Base-by-base conservation (phyloP, 495 filamentous ascomycete species). In the Penicillium argentinense region DNA sequence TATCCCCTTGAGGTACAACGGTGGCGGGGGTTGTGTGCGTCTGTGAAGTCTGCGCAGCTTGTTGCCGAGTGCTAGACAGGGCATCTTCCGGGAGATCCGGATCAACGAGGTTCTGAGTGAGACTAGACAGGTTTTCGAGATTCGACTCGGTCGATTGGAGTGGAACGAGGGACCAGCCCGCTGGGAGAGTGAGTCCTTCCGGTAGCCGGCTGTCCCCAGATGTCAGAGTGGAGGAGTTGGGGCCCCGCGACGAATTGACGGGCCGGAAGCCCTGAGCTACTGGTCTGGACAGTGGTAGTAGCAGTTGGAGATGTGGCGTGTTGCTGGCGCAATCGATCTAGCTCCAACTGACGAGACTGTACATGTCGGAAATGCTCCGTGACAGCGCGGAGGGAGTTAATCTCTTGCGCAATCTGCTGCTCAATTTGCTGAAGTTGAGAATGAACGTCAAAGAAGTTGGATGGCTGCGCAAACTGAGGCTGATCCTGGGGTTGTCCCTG, bases 131-230 rank as follows among this genome's bases (percentile, higher is more conserved):
- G n/a, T n/a, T n/a, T n/a, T n/a, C n/a, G n/a, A n/a, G n/a, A n/a
- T n/a, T n/a, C n/a, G n/a, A 49, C 9, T 49, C 72, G 13, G 80
- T 43, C 12, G 84, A 72, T 28, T 85, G 77, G 9, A 90, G 72
- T 41, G 86, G 86, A 24, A 86, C 67, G 21, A 95, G 61, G 17
- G 80, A 83, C 88, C 88, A 95, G 5, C 88, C 88, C 29, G 77
- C 72, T 2, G 89, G 89, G 22, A 95, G 79, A 9, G 67, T 78
- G 11, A 92, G 71, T 7, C 89, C 88, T 28, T 83, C 78, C 3
- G 88, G 88, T 14, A 92, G 69, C 30, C 86, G 80, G 17, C 79
- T 60, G 57, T 88, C 84, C 14, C 84, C 86, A 11, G 85, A 66
- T 17, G 76, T 72, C 44, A 90, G 74, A 6, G 81, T 65, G 27